Evolutionary conservation across 192 early-diverging fungal species (phyloP), one percentile per base, ranked within the genome.

Genomic region (Mortierella claussenii): DNA sequence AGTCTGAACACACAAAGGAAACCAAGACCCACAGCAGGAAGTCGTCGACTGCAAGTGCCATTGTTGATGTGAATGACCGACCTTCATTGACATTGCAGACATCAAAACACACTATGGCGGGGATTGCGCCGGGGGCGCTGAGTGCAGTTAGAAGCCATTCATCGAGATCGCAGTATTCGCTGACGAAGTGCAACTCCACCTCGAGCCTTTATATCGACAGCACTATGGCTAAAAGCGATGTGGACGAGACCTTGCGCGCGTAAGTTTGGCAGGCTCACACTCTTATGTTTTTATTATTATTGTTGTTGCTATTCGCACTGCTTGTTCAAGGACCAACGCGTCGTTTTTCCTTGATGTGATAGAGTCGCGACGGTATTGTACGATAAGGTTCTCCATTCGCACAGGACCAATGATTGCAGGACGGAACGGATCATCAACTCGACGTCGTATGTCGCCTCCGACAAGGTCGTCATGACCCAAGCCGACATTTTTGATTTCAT

Each of bases 401-500:
- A 79, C 26, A 31, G 34, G 13, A 23, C 15, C 20, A 66, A 73
- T 30, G 63, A 69, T 24, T 70, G 65, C 48, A 58, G 78, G 18
- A 79, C 78, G 2, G 62, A 71, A 18, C 24, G 78, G 11, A 66
- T 79, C 32, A 32, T 79, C 32, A 69, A 79, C 37, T 79, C 68
- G 1, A 69, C 67, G 0, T 79, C 76, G 0, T 79, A 65, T 57
- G 46, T 61, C 13, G 54, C 68, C 23, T 67, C 68, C 0, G 55
- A 66, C 13, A 55, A 37, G 10, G 70, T 68, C 1, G 28, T 51
- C 24, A 70, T 73, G 68, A 61, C 68, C 6, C 68, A 62, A 24
- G 81, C 85, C 15, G 88, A 89, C 30, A 80, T 91, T 18, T 90
- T 76, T 79, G 83, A 81, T 27, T 91, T 87, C 54, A 79, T 91